Conservation (phyloP, 306 rosid species). For the Cucumis hystrix region DNA sequence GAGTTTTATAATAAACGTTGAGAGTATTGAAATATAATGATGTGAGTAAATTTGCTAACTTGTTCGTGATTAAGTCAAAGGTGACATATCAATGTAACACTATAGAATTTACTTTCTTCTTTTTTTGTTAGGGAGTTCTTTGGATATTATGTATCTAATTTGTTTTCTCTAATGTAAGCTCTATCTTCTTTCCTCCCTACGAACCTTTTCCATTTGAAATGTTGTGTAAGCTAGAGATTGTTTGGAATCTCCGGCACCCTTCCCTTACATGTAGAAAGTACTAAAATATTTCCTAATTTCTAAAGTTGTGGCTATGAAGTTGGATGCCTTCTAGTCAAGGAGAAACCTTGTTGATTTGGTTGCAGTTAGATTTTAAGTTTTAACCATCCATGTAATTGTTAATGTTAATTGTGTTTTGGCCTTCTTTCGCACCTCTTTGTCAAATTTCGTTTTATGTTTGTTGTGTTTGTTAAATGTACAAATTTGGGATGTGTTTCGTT, state of each 20-base stretch:
- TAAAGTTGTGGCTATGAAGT: not conserved
- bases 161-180: not conserved
- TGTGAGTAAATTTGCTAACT: not conserved
- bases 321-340: not conserved
- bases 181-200: not conserved
- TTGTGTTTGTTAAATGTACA: not conserved
- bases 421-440: not conserved
- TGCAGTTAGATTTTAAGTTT: not conserved
- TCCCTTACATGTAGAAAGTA: not conserved
- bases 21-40: not conserved
- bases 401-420: not conserved
- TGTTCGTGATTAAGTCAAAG: not conserved
- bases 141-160: not conserved
- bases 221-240: not conserved
- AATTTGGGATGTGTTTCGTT: not conserved
- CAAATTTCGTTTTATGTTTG: not conserved
- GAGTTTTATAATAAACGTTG: not conserved
- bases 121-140: not conserved
- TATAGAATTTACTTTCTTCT: not conserved
- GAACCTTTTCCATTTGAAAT: not conserved
- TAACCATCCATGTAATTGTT: not conserved
- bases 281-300: not conserved
- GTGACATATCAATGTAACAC: not conserved
- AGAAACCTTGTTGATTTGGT: not conserved
- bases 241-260: not conserved